phyloP scores from a whole-genome alignment of 2,329 filamentous ascomycete species.

The Pseudogymnoascus sp. region DNA sequence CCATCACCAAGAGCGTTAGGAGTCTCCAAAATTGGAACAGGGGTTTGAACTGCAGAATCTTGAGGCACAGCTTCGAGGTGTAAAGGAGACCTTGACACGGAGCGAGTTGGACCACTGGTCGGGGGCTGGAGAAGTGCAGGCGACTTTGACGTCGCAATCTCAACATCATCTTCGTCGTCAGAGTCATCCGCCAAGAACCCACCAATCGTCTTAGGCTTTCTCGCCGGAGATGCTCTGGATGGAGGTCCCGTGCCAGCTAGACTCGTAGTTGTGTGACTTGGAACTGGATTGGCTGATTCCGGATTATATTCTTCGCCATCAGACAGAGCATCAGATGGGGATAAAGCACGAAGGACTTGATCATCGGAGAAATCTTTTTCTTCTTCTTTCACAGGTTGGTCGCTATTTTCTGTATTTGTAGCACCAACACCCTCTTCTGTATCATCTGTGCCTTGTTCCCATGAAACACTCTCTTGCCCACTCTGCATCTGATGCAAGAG shows the following conservation, averaged over 20 bases:
- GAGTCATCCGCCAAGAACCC: conserved; percentile 31
- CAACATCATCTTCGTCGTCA: conserved; percentile 28
- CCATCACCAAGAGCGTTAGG: conserved; percentile 9
- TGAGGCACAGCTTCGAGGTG: conserved; percentile 4
- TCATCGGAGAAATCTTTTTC: conserved; percentile 28
- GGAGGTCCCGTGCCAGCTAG: conserved; percentile 27
- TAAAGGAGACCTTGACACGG: conserved; percentile 7
- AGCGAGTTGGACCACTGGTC: conserved; percentile 23
- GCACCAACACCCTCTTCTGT: conserved; percentile 25
- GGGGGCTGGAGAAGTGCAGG: conserved; percentile 21
- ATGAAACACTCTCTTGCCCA: conserved; percentile 26
- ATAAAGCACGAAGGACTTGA: conserved; percentile 31
- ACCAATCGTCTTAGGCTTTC: conserved; percentile 25
- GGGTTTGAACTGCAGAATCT: conserved; percentile 1
- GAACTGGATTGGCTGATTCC: conserved; percentile 19
- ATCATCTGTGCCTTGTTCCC: conserved; percentile 22
- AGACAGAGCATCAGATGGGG: conserved; percentile 27
- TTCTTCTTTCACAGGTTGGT: conserved; percentile 29
- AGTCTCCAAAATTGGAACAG: conserved; percentile 12
- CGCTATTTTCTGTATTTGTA: conserved; percentile 31
- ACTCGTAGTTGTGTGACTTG: conserved; percentile 22
- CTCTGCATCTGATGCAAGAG: conserved; percentile 31
- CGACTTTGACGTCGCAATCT: conserved; percentile 14
- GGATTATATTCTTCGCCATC: conserved; percentile 28
- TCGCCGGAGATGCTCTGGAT: conserved; percentile 24